Evolutionary conservation across 768 basidiomycete genomes (phyloP), one percentile per base, ranked within the genome.

Genomic region (Suillus americanus): DNA sequence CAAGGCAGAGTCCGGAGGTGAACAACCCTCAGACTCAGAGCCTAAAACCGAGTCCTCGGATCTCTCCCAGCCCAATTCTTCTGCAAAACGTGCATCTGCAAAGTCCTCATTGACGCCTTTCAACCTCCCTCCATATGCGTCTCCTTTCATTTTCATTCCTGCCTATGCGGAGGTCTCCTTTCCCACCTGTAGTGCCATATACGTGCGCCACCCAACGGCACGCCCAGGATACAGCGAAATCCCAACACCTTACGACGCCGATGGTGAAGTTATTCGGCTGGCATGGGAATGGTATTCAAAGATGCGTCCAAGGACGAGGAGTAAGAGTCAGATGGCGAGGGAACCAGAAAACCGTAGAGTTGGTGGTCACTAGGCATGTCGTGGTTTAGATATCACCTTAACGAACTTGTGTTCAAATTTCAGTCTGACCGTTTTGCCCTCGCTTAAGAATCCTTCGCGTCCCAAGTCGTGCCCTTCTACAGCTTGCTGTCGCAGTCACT

Each of bases 211-310:
- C 71, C 97, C 97, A 9, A 97, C 96, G 0, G 97, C 97, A 0
- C 87, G 95, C n/a, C 94, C 95, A 0, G 92, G 92, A 7, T 95
- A 97, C 78, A 93, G 91, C 18, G 97, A 99, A 77, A 91, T 99
- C 43, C 94, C 97, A 7, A 93, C 92, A 5, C 97, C 97, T 3
- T 99, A 91, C 76, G 94, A 96, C 67, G 95, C 97, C 0, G 96
- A 97, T 71, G 97, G 97, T 20, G 92, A 96, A 68, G 82, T 97
- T 14, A 85, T 99, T 66, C 89, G 94, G 64, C 85, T 94, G 64
- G 90, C 94, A 3, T 99, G 97, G 97, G 97, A 97, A 78, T 98
- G 94, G 93, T 97, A 95, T 71, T 83, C 88, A 65, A 82, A 87
- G 75, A 80, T 85, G 60, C 82, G 91, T 33, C 86, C 91, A 3